phyloP scores from a whole-genome alignment of 2,329 filamentous ascomycete species.

The Xylogone sp. region DNA sequence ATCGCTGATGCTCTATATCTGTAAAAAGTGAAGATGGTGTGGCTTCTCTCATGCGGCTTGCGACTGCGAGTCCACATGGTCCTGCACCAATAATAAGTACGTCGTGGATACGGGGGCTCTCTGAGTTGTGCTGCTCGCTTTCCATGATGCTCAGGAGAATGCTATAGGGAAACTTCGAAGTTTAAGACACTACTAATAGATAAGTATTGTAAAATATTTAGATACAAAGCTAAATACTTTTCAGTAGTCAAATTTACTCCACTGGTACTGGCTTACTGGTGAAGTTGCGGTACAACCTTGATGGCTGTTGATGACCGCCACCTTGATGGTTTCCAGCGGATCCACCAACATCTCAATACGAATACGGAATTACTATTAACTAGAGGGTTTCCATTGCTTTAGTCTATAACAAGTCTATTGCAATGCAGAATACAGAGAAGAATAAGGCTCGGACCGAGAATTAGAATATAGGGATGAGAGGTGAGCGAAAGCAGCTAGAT shows the following conservation, averaged over 20 bases:
- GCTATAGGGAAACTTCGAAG: background rate
- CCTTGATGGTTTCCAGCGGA: background rate
- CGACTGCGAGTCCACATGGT: slow-evolving; percentile 70
- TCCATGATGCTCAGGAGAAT: background rate
- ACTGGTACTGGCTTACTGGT: background rate
- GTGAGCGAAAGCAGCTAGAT: no score
- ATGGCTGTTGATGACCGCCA: background rate
- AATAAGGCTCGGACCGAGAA: no score
- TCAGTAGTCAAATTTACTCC: background rate
- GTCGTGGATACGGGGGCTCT: slow-evolving; percentile 44
- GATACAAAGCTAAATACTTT: background rate
- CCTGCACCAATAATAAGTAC: slow-evolving; percentile 64
- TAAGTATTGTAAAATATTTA: no score
- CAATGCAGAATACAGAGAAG: no score
- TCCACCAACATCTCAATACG: no score
- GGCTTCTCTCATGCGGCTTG: slow-evolving; percentile 66
- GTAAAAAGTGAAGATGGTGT: slow-evolving; percentile 78
- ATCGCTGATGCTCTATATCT: slow-evolving; percentile 76
- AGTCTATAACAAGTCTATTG: no score
- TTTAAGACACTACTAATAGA: no score
- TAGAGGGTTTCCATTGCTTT: no score
- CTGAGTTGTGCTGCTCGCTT: background rate
- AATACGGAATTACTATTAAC: no score
- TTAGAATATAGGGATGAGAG: no score
- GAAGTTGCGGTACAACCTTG: background rate